Base-by-base conservation (phyloP, 1,139 yeast genomes). In the Debaryomycetaceae sp. region DNA sequence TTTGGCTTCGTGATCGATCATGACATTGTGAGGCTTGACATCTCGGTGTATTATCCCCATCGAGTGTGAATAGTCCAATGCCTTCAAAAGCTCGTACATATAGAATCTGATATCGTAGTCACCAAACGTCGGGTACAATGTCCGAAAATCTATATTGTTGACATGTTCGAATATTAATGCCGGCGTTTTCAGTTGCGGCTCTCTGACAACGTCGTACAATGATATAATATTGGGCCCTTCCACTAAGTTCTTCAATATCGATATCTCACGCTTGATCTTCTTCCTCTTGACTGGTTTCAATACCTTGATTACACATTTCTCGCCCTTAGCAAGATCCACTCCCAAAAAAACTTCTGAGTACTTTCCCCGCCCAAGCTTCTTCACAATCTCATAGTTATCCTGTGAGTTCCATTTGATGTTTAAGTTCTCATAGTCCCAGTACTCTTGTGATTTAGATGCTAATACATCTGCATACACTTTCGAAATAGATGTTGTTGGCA, bases 31-130 rank as follows among this genome's bases (percentile, higher is more conserved):
- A 22, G 98, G 98, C 63, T 94, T 94, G 46, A 94, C 98, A 64
- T 94, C 99, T 60, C 99, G 75, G 65, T 94, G 99, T 87, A 94
- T 94, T 47, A 94, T 91, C 32, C 98, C 99, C 88, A 87, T 88
- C 5, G 96, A 87, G 65, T 94, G 99, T 36, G 94, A 86, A 61
- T 79, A 94, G 63, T 94, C 97, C 47, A 94, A 74, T 0, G 98
- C 98, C 53, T 79, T 83, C 52, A 94, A 74, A 47, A 94, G 74
- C 66, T 92, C 96, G 51, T 75, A 82, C 79, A 92, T 89, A 66
- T 94, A 94, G 67, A 68, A 91, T 49, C 95, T 79, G 52, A 92
- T 84, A 59, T 94, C 98, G 46, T 67, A 67, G 55, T 84, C 89
- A 22, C 86, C 74, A 57, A 94, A 85, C 49, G 87, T 87, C n/a